A percentile compares a stretch with the other conserved stretches of the same genome.
These are phyloP conservation scores for Hypoxylon rubiginosum DNA, from an alignment of 2,329 filamentous ascomycete genomes.

Conservation along the genomic window DNA sequence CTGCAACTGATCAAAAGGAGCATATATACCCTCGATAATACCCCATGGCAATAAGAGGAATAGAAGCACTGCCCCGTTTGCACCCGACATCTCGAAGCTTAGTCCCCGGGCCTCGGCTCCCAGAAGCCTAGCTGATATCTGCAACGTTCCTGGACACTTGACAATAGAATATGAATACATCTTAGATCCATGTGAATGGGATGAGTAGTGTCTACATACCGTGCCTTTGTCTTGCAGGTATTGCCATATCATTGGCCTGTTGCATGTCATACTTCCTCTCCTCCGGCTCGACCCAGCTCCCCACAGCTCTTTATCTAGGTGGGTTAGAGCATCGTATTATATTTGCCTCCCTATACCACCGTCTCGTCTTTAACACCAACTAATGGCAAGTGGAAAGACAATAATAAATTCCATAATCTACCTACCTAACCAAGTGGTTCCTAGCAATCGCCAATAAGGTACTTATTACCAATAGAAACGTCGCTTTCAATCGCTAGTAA, in stretches of 20 bases:
- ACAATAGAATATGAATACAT: no score
- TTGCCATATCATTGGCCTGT: not conserved
- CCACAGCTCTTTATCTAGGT: not conserved
- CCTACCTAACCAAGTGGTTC: not conserved
- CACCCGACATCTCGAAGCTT: constrained; percentile 25
- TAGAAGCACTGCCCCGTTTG: constrained; percentile 14
- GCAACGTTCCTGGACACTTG: constrained; percentile 1
- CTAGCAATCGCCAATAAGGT: constrained; percentile 1
- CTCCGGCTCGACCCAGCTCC: not conserved
- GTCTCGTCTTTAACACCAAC: not conserved
- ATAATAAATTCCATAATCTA: not conserved
- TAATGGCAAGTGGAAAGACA: not conserved
- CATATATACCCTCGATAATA: not conserved
- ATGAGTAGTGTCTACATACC: not conserved
- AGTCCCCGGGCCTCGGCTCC: constrained; percentile 33
- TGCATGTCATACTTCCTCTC: not conserved
- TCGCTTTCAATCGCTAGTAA: not conserved
- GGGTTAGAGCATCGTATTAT: not conserved
- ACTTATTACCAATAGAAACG: not conserved
- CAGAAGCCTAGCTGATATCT: constrained; percentile 11
- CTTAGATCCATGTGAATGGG: not conserved
- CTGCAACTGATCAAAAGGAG: not conserved
- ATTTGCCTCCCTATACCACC: not conserved
- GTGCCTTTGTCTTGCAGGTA: not conserved
- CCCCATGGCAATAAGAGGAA: not conserved